Evolutionary conservation across 441 rosid genomes (phyloP).

Genomic region (Erysimum cheiri): DNA sequence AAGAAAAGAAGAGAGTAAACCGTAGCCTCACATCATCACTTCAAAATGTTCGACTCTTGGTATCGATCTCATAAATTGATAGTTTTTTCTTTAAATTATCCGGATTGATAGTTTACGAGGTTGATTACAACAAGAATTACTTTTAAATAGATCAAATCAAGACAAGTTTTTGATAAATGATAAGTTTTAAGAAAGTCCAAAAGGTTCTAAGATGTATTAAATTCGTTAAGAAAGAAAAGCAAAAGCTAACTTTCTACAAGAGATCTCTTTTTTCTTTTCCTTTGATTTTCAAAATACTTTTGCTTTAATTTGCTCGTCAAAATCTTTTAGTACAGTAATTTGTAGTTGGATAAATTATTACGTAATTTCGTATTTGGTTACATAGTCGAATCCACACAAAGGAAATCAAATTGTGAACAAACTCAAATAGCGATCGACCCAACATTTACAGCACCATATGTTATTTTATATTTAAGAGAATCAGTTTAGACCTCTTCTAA

Average conservation of each 20-base stretch:
- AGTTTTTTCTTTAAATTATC: background rate
- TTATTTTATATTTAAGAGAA: no score
- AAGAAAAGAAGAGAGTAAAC: background rate
- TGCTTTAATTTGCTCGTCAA: conserved; percentile 4
- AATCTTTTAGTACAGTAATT: background rate
- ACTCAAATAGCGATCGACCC: background rate
- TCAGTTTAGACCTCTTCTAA: no score
- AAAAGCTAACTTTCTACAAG: conserved; percentile 16
- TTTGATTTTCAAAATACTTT: conserved; percentile 18
- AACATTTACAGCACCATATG: no score
- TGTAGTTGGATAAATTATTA: background rate
- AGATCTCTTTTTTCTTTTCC: conserved; percentile 17
- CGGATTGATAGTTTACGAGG: conserved; percentile 1
- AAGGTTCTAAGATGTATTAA: conserved; percentile 4
- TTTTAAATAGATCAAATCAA: conserved; percentile 10
- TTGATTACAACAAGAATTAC: background rate
- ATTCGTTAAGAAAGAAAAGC: conserved; percentile 19
- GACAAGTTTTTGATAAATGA: background rate
- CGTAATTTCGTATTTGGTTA: background rate
- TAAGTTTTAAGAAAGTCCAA: background rate
- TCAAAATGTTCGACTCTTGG: conserved; percentile 2
- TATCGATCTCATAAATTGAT: background rate
- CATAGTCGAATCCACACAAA: background rate
- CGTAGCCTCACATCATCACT: background rate
- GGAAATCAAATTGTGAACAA: background rate